A percentile compares a stretch with the other conserved stretches of the same genome.
phyloP scores from a whole-genome alignment of 2,329 filamentous ascomycete genomes.

The Xylariaceae sp. region DNA sequence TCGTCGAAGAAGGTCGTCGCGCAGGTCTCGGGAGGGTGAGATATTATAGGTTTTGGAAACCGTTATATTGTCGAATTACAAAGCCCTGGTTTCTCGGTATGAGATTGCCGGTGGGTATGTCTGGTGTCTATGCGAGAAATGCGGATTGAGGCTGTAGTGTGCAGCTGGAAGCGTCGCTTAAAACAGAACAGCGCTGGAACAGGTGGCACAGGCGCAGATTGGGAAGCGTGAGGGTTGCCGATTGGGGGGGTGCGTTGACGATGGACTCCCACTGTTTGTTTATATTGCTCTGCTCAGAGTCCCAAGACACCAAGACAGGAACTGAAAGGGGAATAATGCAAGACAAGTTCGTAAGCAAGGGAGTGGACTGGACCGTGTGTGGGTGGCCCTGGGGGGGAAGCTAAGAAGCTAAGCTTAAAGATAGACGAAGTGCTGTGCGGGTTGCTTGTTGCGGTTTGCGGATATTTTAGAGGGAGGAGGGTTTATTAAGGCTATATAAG shows the following conservation, averaged over 20 bases:
- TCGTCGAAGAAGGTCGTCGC: constrained; percentile 23
- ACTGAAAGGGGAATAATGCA: constrained; percentile 17
- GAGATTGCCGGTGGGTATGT: constrained; percentile 18
- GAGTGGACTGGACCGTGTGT: constrained; percentile 11
- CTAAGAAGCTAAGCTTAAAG: constrained; percentile 8
- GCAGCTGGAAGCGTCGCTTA: constrained; percentile 29
- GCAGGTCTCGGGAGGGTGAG: constrained; percentile 30
- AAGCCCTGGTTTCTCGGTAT: constrained; percentile 24
- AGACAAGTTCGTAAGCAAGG: constrained; percentile 17
- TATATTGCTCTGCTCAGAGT: constrained; percentile 14
- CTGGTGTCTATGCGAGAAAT: constrained; percentile 21
- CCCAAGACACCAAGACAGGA: constrained; percentile 17
- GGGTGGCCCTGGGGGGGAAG: background rate
- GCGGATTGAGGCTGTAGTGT: constrained; percentile 21
- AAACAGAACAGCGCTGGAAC: constrained; percentile 28
- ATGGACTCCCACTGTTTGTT: constrained; percentile 8
- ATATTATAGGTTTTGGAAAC: constrained; percentile 29
- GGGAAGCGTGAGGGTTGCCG: constrained; percentile 13
- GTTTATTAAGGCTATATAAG: constrained; percentile 19
- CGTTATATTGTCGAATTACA: constrained; percentile 31
- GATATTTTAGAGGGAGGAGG: constrained; percentile 15
- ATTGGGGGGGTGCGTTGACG: background rate
- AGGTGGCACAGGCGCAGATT: constrained; percentile 27
- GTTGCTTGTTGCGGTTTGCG: background rate
- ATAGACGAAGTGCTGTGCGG: background rate